A percentile compares a stretch with the other conserved stretches of the same genome.
Evolutionary conservation across 306 rosid species (phyloP).

Genomic region (Astragalus membranaceus): DNA sequence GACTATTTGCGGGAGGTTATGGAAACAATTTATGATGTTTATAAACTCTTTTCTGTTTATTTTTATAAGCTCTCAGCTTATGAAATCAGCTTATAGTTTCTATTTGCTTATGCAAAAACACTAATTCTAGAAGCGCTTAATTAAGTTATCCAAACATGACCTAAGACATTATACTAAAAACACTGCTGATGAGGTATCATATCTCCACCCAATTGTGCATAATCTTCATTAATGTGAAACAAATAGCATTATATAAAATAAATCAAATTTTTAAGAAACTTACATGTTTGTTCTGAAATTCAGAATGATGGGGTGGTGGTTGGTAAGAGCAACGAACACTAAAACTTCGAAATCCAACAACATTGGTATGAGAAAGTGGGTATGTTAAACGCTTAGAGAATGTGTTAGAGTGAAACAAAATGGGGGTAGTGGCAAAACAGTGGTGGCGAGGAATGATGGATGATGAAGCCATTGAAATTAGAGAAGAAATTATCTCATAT

Average conservation of each 20-base stretch:
- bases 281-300: slow-evolving; percentile 39
- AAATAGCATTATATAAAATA: background rate
- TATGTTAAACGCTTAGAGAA: slow-evolving; percentile 30
- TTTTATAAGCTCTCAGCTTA: too few species aligned
- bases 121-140: too few species aligned
- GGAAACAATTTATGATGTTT: too few species aligned
- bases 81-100: too few species aligned
- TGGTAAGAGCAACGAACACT: slow-evolving; percentile 49
- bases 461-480: slow-evolving; percentile 50
- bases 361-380: slow-evolving; percentile 34
- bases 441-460: slow-evolving; percentile 51
- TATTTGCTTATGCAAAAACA: too few species aligned
- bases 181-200: background rate
- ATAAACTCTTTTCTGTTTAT: too few species aligned
- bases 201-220: background rate
- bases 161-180: background rate
- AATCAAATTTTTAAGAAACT: slow-evolving; percentile 2
- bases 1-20: too few species aligned
- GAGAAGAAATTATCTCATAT: slow-evolving; percentile 18
- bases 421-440: slow-evolving; percentile 30
- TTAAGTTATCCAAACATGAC: too few species aligned
- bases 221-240: background rate
- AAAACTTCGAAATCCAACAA: slow-evolving; percentile 19
- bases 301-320: slow-evolving; percentile 35
- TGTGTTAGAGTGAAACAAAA: slow-evolving; percentile 26